These are phyloP conservation scores for Lachancea waltii DNA, from an alignment of 805 yeast species.

Conservation along the genomic window DNA sequence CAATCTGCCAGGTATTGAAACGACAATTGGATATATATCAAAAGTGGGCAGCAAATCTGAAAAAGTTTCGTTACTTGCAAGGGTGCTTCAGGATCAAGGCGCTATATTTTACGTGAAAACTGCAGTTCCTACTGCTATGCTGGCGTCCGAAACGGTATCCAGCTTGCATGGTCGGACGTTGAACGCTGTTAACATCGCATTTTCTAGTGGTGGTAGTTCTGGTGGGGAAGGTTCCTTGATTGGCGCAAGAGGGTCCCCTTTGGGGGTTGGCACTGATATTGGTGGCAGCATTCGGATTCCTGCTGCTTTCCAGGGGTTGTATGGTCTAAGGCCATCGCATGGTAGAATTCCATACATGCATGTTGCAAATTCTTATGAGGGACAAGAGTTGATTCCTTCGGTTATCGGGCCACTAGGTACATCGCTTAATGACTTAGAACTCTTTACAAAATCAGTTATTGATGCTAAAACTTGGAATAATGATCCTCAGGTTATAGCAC, in stretches of 20 bases:
- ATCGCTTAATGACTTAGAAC: conserved; percentile 43
- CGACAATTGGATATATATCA: conserved; percentile 22
- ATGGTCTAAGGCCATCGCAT: conserved; percentile 22
- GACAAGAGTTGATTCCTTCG: conserved; percentile 51
- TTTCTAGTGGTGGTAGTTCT: conserved; percentile 55
- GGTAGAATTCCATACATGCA: conserved; percentile 26
- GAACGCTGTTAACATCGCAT: conserved; percentile 44
- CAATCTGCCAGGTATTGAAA: conserved; percentile 20
- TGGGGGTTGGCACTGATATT: conserved; percentile 58
- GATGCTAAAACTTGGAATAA: conserved; percentile 39
- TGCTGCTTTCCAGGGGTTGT: conserved; percentile 46
- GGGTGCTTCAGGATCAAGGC: conserved; percentile 32
- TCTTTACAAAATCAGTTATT: conserved; percentile 41
- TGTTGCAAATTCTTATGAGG: conserved; percentile 37
- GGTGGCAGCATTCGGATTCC: conserved; percentile 61
- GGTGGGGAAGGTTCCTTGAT: conserved; percentile 60
- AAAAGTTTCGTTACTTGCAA: conserved; percentile 21
- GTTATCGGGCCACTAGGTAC: conserved; percentile 52
- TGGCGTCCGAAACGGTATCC: conserved; percentile 54
- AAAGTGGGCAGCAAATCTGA: conserved; percentile 12
- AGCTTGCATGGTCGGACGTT: conserved; percentile 48
- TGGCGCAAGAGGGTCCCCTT: conserved; percentile 45
- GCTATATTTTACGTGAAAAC: conserved; percentile 57
- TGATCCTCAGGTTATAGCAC: conserved; percentile 46
- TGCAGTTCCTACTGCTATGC: conserved; percentile 53